Conservation (phyloP, 805 yeast species). For the Suhomyces sp. region DNA sequence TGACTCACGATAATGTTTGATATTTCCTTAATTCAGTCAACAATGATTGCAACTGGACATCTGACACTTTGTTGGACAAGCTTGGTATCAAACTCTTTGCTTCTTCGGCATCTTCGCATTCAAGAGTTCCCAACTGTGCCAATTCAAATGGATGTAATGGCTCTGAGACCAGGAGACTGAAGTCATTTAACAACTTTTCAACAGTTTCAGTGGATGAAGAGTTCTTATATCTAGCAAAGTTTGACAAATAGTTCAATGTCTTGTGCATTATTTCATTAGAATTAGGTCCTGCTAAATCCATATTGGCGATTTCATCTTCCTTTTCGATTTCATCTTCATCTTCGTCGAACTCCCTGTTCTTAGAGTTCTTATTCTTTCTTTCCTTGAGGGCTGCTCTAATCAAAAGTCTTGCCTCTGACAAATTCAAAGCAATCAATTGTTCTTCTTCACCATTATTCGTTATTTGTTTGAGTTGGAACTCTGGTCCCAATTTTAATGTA, state of each 20-base stretch:
- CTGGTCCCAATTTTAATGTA: slow-evolving; percentile 83
- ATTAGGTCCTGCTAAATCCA: slow-evolving; percentile 60
- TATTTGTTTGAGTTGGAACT: slow-evolving; percentile 76
- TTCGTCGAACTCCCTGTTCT: slow-evolving; percentile 23
- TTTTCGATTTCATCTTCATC: slow-evolving; percentile 38
- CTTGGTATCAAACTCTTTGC: slow-evolving; percentile 94
- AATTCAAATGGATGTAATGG: slow-evolving; percentile 90
- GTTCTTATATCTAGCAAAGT: slow-evolving; percentile 87
- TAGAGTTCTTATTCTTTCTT: slow-evolving; percentile 39
- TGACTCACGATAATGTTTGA: slow-evolving; percentile 36
- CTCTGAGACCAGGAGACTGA: slow-evolving; percentile 44
- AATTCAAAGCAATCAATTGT: slow-evolving; percentile 77
- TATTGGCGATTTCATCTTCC: slow-evolving; percentile 45
- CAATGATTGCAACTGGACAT: slow-evolving; percentile 81
- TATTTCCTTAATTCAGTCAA: slow-evolving; percentile 78
- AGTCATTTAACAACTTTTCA: slow-evolving; percentile 79
- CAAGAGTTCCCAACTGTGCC: slow-evolving; percentile 85
- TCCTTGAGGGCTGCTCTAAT: slow-evolving; percentile 87
- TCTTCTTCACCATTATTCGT: slow-evolving; percentile 78
- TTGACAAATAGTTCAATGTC: slow-evolving; percentile 80
- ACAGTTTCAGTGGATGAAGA: slow-evolving; percentile 92
- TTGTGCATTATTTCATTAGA: slow-evolving; percentile 88
- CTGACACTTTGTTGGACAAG: slow-evolving; percentile 73
- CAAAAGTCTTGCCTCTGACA: slow-evolving; percentile 85
- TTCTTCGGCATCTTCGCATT: slow-evolving; percentile 96